A percentile compares a stretch with the other conserved stretches of the same genome.
Evolutionary conservation across 106 monocot species (phyloP).

Genomic region (Dioscorea alata): DNA sequence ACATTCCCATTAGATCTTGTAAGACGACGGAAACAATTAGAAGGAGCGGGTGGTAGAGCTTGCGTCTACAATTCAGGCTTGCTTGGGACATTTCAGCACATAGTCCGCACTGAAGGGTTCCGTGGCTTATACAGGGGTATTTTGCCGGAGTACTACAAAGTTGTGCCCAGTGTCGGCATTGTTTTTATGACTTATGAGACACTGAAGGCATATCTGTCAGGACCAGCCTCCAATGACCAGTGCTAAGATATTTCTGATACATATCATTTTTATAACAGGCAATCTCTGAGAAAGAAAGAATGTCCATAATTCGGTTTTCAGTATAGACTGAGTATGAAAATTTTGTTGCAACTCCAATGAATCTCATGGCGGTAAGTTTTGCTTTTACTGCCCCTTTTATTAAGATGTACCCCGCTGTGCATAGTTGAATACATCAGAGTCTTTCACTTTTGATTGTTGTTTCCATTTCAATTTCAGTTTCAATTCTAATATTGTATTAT

Average conservation of each 20-base stretch:
- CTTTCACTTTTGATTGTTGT: too few relatives aligned
- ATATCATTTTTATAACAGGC: not conserved
- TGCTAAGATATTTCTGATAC: not conserved
- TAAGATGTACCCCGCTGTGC: too few relatives aligned
- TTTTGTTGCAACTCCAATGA: conserved; percentile 4
- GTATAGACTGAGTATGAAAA: conserved; percentile 1
- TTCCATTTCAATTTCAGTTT: too few relatives aligned
- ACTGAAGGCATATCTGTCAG: conserved; percentile 42
- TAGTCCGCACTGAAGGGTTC: conserved; percentile 54
- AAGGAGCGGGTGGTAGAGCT: conserved; percentile 77
- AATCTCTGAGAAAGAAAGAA: not conserved
- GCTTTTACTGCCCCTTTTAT: conserved; percentile 15
- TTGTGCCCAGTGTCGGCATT: conserved; percentile 78
- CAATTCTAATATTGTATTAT: too few relatives aligned
- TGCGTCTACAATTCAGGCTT: conserved; percentile 67
- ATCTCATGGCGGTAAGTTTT: conserved; percentile 33
- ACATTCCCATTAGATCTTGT: conserved; percentile 92
- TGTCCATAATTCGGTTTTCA: not conserved
- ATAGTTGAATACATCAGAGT: too few relatives aligned
- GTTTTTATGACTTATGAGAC: conserved; percentile 87
- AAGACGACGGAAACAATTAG: conserved; percentile 78
- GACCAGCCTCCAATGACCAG: conserved; percentile 6
- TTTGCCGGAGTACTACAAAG: conserved; percentile 86
- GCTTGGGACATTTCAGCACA: conserved; percentile 69
- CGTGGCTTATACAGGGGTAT: conserved; percentile 85